Evolutionary conservation across 306 rosid species (phyloP).

Genomic region (Sicyos baderoa): DNA sequence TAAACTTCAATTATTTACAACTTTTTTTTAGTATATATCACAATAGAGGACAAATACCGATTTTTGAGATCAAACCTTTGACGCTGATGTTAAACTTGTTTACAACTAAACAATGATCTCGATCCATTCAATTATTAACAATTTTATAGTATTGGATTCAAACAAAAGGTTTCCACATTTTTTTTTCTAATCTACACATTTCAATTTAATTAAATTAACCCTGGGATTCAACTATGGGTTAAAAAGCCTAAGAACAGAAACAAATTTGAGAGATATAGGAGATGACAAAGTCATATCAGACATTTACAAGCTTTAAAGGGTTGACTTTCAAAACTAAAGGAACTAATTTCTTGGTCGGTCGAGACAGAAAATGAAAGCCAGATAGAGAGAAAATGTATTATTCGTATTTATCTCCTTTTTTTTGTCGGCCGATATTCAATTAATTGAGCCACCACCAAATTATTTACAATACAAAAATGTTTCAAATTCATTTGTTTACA

Average conservation of each 20-base stretch:
- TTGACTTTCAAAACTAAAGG: conserved; percentile 8
- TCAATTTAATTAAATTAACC: background rate
- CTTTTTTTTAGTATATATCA: no score
- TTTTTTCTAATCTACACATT: background rate
- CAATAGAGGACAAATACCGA: no score
- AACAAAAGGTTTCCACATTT: no score
- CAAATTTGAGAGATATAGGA: background rate
- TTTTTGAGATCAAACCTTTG: no score
- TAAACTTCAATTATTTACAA: no score
- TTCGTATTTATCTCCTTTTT: background rate
- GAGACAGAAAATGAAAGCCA: conserved; percentile 37
- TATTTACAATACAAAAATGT: background rate
- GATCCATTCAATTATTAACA: no score
- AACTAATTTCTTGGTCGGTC: conserved; percentile 83
- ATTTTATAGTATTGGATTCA: no score
- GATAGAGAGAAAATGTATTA: background rate
- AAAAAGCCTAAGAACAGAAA: background rate
- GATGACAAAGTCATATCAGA: conserved; percentile 5
- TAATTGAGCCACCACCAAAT: conserved; percentile 15
- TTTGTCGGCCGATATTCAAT: conserved; percentile 5
- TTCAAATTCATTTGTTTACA: background rate
- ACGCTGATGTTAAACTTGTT: no score
- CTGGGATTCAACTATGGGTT: background rate
- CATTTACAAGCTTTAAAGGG: conserved; percentile 13
- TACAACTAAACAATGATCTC: no score